Conservation (phyloP, 176 grass and related monocot genomes). For the Alopecurus myosuroides region DNA sequence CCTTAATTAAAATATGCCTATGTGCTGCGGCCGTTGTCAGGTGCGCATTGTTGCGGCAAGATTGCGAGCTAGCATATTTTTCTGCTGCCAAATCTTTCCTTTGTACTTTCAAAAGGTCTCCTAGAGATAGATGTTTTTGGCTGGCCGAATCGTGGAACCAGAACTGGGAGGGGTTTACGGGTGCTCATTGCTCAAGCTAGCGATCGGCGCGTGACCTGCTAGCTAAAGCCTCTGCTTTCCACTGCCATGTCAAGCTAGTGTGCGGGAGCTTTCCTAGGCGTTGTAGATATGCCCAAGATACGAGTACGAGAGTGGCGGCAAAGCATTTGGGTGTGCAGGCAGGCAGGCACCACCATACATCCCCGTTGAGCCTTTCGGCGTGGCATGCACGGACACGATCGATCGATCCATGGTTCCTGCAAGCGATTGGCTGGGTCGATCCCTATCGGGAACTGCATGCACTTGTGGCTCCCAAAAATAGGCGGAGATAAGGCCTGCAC, state of each 20-base stretch:
- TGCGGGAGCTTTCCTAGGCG: too few relatives aligned
- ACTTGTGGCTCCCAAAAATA: not conserved
- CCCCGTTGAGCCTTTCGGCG: not conserved
- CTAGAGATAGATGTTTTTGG: too few relatives aligned
- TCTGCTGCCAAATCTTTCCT: not conserved
- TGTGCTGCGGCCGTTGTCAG: not conserved
- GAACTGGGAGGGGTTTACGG: too few relatives aligned
- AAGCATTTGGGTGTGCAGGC: not conserved
- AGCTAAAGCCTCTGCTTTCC: too few relatives aligned
- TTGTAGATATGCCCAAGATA: too few relatives aligned
- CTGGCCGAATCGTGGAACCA: too few relatives aligned
- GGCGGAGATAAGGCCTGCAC: not conserved
- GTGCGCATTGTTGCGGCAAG: constrained; percentile 8
- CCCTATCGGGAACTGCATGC: not conserved
- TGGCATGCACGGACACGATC: not conserved
- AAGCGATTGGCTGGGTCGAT: not conserved
- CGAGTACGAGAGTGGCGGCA: not conserved
- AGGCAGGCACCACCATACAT: not conserved
- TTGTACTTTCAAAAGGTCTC: too few relatives aligned
- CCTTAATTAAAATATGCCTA: not conserved
- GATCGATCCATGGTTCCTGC: not conserved
- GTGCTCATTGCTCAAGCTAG: too few relatives aligned
- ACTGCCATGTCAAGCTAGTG: too few relatives aligned
- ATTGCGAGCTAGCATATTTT: not conserved
- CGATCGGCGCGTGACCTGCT: too few relatives aligned